Percentiles rank a stretch among this genome's conserved stretches.
Conservation (phyloP, 2,329 filamentous ascomycete species). For the Xylariaceae sp. region DNA sequence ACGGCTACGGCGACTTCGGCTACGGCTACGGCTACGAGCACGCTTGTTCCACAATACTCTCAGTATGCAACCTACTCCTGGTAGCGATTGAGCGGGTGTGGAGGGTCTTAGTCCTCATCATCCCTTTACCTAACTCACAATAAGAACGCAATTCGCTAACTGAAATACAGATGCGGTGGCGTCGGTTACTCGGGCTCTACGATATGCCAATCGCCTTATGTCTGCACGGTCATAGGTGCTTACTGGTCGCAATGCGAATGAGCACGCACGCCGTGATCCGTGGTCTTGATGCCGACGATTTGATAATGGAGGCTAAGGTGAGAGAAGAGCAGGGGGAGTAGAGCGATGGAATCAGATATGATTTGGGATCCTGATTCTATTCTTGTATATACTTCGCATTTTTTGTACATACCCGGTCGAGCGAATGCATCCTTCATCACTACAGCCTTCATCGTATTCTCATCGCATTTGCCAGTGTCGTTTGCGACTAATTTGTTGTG, state of each 20-base stretch:
- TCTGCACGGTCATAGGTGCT: slow-evolving; percentile 24
- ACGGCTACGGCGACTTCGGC: slow-evolving; percentile 17
- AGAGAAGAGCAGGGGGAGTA: not conserved
- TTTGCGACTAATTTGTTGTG: too few relatives aligned
- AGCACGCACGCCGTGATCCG: too few relatives aligned
- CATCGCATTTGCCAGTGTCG: too few relatives aligned
- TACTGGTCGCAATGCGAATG: slow-evolving; percentile 14
- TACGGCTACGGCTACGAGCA: too few relatives aligned
- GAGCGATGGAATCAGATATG: not conserved
- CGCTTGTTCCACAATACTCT: slow-evolving; percentile 26
- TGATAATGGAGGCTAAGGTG: not conserved
- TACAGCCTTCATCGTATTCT: not conserved
- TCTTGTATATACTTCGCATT: slow-evolving; percentile 19
- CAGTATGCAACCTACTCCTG: slow-evolving; percentile 22
- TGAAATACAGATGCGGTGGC: slow-evolving; percentile 28
- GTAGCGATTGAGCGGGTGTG: slow-evolving; percentile 1
- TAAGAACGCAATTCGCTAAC: slow-evolving; percentile 10
- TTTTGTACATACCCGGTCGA: slow-evolving; percentile 1
- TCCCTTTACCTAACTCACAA: not conserved
- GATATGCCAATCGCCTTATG: slow-evolving; percentile 29
- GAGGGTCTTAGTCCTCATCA: not conserved
- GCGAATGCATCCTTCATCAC: slow-evolving; percentile 12
- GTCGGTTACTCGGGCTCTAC: slow-evolving; percentile 32
- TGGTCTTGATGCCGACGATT: too few relatives aligned
- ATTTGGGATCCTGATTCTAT: slow-evolving; percentile 3